These are phyloP conservation scores for Sphagnum tenellum DNA, from an alignment of 225 moss, liverwort and hornwort genomes.

Conservation along the genomic window DNA sequence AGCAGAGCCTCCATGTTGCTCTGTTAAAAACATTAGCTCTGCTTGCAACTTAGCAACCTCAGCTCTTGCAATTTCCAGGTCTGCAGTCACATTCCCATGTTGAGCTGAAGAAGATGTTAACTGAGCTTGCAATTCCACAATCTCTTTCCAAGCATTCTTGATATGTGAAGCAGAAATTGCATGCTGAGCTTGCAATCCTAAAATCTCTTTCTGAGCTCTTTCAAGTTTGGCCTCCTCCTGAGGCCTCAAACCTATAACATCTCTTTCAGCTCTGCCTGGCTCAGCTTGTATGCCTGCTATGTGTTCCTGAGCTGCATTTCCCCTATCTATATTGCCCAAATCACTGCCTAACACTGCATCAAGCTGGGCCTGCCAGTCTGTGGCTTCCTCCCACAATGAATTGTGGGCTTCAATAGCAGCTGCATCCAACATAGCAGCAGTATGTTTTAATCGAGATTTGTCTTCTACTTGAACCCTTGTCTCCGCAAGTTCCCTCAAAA, in stretches of 20 bases:
- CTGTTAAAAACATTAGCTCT: slow-evolving; percentile 9
- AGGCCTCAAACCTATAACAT: slow-evolving; percentile 16
- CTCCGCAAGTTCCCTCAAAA: slow-evolving; percentile 31
- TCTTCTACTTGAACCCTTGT: slow-evolving; percentile 38
- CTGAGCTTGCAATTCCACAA: slow-evolving; percentile 19
- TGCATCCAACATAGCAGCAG: slow-evolving; percentile 16
- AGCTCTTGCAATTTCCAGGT: slow-evolving; percentile 19
- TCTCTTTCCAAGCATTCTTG: slow-evolving; percentile 22
- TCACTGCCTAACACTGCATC: slow-evolving; percentile 33
- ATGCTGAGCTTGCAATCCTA: slow-evolving; percentile 17
- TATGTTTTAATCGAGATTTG: slow-evolving; percentile 38
- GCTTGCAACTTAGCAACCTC: slow-evolving; percentile 20
- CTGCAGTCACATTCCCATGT: slow-evolving; percentile 9
- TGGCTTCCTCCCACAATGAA: slow-evolving; percentile 9
- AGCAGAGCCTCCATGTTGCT: slow-evolving; percentile 18
- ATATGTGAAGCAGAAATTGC: slow-evolving; percentile 25
- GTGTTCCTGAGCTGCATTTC: slow-evolving; percentile 16
- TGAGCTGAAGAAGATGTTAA: slow-evolving; percentile 13
- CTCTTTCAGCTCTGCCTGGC: slow-evolving; percentile 9
- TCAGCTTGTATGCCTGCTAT: slow-evolving; percentile 17
- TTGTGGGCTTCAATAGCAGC: too few species aligned
- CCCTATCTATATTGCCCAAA: slow-evolving; percentile 6
- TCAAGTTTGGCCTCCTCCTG: slow-evolving; percentile 21
- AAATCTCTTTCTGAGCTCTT: slow-evolving; percentile 19
- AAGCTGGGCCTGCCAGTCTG: slow-evolving; percentile 49